These are phyloP conservation scores for Clausena lansium DNA, from an alignment of 345 rosid genomes.

Conservation along the genomic window DNA sequence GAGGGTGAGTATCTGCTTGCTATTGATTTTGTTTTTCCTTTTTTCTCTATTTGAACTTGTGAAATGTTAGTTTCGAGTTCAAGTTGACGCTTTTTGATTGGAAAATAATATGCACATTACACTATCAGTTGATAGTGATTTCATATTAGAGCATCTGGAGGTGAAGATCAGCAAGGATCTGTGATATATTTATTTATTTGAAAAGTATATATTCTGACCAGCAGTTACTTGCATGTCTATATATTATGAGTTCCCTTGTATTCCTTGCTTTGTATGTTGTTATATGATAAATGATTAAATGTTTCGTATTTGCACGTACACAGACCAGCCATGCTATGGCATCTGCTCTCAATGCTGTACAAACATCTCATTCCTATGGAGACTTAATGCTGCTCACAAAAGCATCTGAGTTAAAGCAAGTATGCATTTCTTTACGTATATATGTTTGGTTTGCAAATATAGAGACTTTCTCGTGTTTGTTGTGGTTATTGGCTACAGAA, in stretches of 20 bases:
- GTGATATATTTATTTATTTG: not conserved
- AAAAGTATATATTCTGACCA: not conserved
- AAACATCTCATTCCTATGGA: constrained; percentile 86
- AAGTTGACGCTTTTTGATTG: not conserved
- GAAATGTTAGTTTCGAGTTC: not conserved
- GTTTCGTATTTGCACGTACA: constrained; percentile 25
- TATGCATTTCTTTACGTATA: constrained; percentile 24
- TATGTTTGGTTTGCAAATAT: not conserved
- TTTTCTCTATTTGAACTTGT: not conserved
- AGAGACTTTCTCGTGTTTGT: not conserved
- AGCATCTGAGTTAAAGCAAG: constrained; percentile 68
- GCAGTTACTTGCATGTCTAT: not conserved
- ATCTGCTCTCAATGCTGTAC: constrained; percentile 72
- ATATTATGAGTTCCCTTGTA: not conserved
- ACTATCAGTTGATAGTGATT: not conserved
- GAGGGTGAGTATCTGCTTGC: constrained; percentile 54
- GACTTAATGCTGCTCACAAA: constrained; percentile 73
- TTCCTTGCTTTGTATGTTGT: constrained; percentile 5
- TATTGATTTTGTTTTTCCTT: not conserved
- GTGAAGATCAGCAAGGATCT: not conserved
- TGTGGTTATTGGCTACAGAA: not conserved
- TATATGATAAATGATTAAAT: constrained; percentile 17
- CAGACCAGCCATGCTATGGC: constrained; percentile 84
- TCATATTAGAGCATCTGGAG: not conserved
- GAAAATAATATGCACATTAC: not conserved